Base-by-base conservation (phyloP, 768 basidiomycete species). In the Phlegmacium glaucopus region DNA sequence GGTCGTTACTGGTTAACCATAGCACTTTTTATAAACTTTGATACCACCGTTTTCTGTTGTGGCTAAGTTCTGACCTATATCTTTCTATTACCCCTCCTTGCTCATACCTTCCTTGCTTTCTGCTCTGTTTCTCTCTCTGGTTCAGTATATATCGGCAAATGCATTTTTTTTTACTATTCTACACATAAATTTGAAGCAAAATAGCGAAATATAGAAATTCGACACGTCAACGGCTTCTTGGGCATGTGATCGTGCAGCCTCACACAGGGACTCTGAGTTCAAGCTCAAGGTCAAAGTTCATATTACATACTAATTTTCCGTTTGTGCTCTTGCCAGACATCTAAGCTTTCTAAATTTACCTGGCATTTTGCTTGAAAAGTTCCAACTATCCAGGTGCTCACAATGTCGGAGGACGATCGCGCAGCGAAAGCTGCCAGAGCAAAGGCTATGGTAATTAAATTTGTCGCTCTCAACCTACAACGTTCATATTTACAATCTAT, bases 341-440 rank as follows among this genome's bases (percentile, higher is more conserved):
- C 29, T 34, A 25, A 15, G 13, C 6, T 9, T 17, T 18, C 6
- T 29, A 18, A n/a, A 11, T 30, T 44, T 37, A 36, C 36, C 45
- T 42, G 48, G 29, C 27, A 26, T 43, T 44, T 28, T 42, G 18
- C 38, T 42, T 34, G 36, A 29, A 26, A 16, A 36, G 9, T 41
- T 41, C 39, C 40, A 16, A 25, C 32, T 22, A 10, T 32, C 13
- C 17, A 34, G 42, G 9, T 16, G n/a, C 41, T 29, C 11, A 46
- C n/a, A 11, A 80, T 76, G 80, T 74, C 82, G 18, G 89, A 89
- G 57, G 82, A 83, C 49, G 90, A 92, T 51, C 80, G 90, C 51
- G 87, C 87, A 44, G 81, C 80, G 12, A 90, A 87, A 67, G 80
- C 90, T 46, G 90, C 90, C 3, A 80, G 90, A 52, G 90, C 87